Percentiles rank a stretch among this genome's conserved stretches.
These are phyloP conservation scores for Cercophora newfieldiana DNA, from an alignment of 495 filamentous ascomycete species.

Conservation along the genomic window DNA sequence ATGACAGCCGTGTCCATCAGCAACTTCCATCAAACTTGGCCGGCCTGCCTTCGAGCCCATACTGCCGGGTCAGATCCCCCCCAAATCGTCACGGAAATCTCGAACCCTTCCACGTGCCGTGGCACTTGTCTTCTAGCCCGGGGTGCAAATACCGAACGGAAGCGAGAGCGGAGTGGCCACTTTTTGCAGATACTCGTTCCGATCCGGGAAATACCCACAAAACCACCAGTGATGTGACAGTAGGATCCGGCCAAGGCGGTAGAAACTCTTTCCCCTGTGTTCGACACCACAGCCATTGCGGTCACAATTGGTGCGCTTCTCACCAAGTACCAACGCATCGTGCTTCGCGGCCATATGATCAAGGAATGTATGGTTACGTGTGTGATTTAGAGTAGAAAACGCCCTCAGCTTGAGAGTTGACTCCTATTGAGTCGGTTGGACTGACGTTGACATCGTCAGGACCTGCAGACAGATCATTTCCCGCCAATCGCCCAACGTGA, in stretches of 20 bases:
- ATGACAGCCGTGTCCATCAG: neutral
- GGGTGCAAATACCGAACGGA: neutral
- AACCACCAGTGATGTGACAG: neutral
- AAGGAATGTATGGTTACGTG: neutral
- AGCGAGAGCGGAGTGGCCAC: neutral
- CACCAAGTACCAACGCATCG: neutral
- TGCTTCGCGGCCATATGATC: too few species aligned
- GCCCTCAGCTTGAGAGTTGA: neutral
- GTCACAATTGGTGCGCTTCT: neutral
- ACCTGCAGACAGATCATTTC: neutral
- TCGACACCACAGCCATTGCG: neutral
- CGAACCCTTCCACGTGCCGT: neutral
- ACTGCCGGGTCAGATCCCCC: neutral
- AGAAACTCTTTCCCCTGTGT: neutral
- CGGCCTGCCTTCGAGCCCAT: neutral
- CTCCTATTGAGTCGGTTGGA: too few species aligned
- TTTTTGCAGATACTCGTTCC: neutral
- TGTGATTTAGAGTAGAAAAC: neutral
- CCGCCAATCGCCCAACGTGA: neutral
- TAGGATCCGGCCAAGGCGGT: neutral
- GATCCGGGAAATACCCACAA: neutral
- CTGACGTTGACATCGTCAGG: neutral
- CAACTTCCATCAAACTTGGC: neutral
- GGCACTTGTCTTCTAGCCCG: neutral
- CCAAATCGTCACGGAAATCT: neutral